These are phyloP conservation scores for Gymnopilus dilepis DNA, from an alignment of 768 basidiomycete species.

Conservation along the genomic window DNA sequence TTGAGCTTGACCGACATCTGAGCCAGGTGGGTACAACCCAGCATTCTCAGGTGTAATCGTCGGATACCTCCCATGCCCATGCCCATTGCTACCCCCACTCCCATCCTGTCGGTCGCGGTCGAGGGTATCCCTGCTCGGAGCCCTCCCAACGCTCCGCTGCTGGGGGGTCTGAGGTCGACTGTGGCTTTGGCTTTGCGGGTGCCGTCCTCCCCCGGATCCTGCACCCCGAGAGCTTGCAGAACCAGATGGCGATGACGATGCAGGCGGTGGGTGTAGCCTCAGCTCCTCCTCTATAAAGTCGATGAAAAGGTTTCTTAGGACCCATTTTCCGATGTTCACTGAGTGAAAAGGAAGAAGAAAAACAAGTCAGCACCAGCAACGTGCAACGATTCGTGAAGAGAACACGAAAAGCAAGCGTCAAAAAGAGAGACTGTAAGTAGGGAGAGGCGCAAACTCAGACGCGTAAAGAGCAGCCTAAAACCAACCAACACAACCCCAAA, in stretches of 20 bases:
- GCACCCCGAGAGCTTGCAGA: too few relatives aligned
- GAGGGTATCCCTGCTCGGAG: constrained; percentile 27
- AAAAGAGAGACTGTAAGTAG: too few relatives aligned
- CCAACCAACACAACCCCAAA: neutral
- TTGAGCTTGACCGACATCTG: neutral
- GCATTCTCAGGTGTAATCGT: constrained; percentile 9
- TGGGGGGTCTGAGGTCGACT: neutral
- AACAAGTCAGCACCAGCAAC: neutral
- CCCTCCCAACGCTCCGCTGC: constrained; percentile 28
- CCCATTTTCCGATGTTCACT: constrained; percentile 96
- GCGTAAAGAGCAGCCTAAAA: too few relatives aligned
- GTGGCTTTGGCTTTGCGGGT: too few relatives aligned
- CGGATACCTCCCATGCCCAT: constrained; percentile 1
- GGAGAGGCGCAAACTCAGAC: too few relatives aligned
- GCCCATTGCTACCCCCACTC: too few relatives aligned
- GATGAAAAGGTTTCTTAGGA: constrained; percentile 82
- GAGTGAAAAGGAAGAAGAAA: constrained; percentile 1
- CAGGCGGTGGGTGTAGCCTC: constrained; percentile 26
- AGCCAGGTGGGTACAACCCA: neutral
- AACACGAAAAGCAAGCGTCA: too few relatives aligned
- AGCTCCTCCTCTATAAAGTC: constrained; percentile 78
- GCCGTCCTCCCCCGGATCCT: too few relatives aligned
- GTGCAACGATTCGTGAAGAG: too few relatives aligned
- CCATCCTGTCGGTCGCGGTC: constrained; percentile 20
- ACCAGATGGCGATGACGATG: constrained; percentile 19